Evolutionary conservation across 352 stramenopile genomes (phyloP), one percentile per base, ranked within the genome.

Genomic region (Phytophthora sansomeana): DNA sequence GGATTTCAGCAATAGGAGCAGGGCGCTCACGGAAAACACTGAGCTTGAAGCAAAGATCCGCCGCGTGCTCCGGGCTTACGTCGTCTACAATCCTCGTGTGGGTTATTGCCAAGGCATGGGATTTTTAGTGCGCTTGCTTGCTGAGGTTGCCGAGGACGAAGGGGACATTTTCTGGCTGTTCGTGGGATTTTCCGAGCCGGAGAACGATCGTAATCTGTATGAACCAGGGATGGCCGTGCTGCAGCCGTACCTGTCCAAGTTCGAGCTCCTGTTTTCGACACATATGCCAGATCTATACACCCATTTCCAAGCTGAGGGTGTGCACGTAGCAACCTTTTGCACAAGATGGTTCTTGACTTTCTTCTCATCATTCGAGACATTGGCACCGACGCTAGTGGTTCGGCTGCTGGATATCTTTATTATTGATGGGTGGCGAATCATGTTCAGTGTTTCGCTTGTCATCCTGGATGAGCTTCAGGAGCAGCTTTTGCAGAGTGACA

Each of bases 101-200:
- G 87, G 87, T 14, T 96, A 96, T 63, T 95, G 85, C 58, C 89
- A 96, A 72, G 89, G 89, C n/a, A 93, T 96, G 84, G 92, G 90
- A 32, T 94, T 95, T 41, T 69, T 96, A 41, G 83, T 93, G 6
- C 74, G 83, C 0, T 77, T 93, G 36, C 61, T 96, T 11, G 76
- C 90, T 26, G 82, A 93, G 38, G 78, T 91, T 10, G 72, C 81
- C 0, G 68, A 83, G 5, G 77, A 88, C 39, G 84, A 95, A 65
- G 83, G 83, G 19, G 81, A 92, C 19, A 83, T 90, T 50, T 95
- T 95, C 63, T 95, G 87, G 87, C 57, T 92, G 26, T 95, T 95
- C 56, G 84, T 92, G 1, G 82, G 83, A 0, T 80, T 95, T 13
- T 91, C 77, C 4, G 87, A 95, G 54, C 82, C 82, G 2, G 80